Base-by-base conservation (phyloP, 768 basidiomycete species). In the Boletus edulis region DNA sequence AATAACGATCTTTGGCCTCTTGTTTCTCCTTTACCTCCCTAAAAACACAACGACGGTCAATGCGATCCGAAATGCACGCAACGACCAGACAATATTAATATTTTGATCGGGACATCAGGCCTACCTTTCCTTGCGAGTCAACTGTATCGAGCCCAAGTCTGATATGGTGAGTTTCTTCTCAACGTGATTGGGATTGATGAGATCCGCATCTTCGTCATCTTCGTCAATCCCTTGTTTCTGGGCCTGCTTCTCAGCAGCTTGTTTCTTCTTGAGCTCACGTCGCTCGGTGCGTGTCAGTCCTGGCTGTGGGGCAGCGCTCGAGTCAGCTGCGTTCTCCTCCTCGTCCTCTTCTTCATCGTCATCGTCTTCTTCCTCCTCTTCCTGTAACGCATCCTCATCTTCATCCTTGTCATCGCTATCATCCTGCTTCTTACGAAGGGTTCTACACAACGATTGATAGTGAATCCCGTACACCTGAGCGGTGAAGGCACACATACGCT, bases 21-120 rank as follows among this genome's bases (percentile, higher is more conserved):
- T 89, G 81, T 76, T 94, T 94, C 72, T 95, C 93, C 67, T 94
- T 94, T 66, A 85, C 86, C 67, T 97, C 95, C 60, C 94, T 94
- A 57, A 31, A 52, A 1, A 27, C 14, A 32, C 20, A 10, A 39
- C 29, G 18, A 35, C 14, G 11, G 31, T 54, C 15, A 54, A 46
- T 27, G 6, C 1, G n/a, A 20, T 54, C 34, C 13, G 11, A 32
- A 20, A 20, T 27, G 2, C 32, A 34, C 17, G 27, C 14, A 0
- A 49, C 14, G 13, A 24, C 24, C 24, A 24, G 24, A 24, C 5
- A 6, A 24, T 24, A 6, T 24, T 24, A 24, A 24, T 24, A 6
- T 24, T 24, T 24, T 24, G 24, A 50, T 50, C n/a, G n/a, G 6
- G 37, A 35, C 29, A 37, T 45, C 29, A 51, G 17, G 48, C 27